Conservation (phyloP, 163 green algal genomes). For the Scenedesmus sp. region DNA sequence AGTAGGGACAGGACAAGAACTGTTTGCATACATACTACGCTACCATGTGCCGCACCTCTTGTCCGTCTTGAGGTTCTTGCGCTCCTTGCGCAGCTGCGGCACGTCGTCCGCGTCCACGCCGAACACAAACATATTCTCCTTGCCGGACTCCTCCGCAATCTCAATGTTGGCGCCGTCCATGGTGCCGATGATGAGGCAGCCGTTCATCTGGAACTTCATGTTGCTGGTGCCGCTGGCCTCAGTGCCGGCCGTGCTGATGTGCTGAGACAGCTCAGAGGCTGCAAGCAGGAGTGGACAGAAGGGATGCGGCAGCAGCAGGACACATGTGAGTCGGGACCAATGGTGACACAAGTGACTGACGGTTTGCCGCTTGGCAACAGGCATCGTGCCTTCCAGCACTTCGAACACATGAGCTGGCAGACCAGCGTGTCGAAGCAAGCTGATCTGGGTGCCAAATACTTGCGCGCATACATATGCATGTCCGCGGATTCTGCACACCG, state of each 20-base stretch:
- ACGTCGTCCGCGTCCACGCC: conserved; percentile 85
- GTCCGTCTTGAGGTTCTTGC: conserved; percentile 92
- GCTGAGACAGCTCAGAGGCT: conserved; percentile 87
- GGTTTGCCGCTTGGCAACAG: background rate
- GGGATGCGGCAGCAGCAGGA: background rate
- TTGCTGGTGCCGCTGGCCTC: conserved; percentile 93
- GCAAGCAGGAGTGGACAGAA: background rate
- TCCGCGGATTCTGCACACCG: too few relatives aligned
- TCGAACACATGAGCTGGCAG: too few relatives aligned
- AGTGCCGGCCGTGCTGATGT: conserved; percentile 93
- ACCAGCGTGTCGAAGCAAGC: too few relatives aligned
- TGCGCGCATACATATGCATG: too few relatives aligned
- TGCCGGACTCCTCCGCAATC: conserved; percentile 96
- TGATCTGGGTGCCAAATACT: too few relatives aligned
- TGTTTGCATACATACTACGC: background rate
- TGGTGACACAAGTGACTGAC: background rate
- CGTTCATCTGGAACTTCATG: conserved; percentile 99
- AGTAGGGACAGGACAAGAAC: background rate
- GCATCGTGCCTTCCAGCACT: too few relatives aligned
- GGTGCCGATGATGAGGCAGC: conserved; percentile 98
- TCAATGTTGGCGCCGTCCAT: conserved; percentile 99
- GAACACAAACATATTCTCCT: conserved; percentile 99
- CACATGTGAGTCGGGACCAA: background rate
- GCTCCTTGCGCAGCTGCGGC: conserved; percentile 61
- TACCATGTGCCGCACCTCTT: conserved; percentile 61